phyloP scores from a whole-genome alignment of 2,329 filamentous ascomycete species.

The Trichoderma citrinoviride region DNA sequence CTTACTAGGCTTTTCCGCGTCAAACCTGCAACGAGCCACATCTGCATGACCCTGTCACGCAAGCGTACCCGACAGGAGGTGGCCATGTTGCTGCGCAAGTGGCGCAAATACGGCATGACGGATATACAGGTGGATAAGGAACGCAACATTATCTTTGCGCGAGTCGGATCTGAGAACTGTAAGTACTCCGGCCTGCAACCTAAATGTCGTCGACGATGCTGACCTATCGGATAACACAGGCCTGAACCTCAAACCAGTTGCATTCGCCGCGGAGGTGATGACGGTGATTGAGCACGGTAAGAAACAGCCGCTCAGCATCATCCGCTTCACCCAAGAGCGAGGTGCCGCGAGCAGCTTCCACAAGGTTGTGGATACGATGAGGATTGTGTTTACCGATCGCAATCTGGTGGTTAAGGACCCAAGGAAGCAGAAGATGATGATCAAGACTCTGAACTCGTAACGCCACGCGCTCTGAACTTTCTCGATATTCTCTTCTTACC shows the following conservation, averaged over 20 bases:
- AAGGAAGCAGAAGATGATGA: slow-evolving; percentile 68
- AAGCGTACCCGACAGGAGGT: slow-evolving; percentile 76
- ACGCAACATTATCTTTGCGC: slow-evolving; percentile 75
- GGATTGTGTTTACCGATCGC: slow-evolving; percentile 63
- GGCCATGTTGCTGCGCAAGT: slow-evolving; percentile 70
- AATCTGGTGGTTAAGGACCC: slow-evolving; percentile 67
- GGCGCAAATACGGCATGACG: slow-evolving; percentile 77
- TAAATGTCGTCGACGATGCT: slow-evolving; percentile 20
- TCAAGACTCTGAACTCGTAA: slow-evolving; percentile 61
- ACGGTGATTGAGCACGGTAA: slow-evolving; percentile 83
- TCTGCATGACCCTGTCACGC: slow-evolving; percentile 70
- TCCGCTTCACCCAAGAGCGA: slow-evolving; percentile 82
- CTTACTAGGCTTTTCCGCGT: slow-evolving; percentile 84
- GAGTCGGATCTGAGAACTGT: slow-evolving; percentile 76
- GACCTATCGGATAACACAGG: slow-evolving; percentile 52
- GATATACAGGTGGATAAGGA: slow-evolving; percentile 77
- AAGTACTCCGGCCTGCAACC: slow-evolving; percentile 38
- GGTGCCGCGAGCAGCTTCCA: slow-evolving; percentile 91
- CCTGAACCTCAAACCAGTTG: slow-evolving; percentile 80
- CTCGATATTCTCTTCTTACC: background rate
- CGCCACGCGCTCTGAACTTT: background rate
- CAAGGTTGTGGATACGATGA: slow-evolving; percentile 74
- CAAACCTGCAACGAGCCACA: slow-evolving; percentile 72
- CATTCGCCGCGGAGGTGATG: slow-evolving; percentile 83
- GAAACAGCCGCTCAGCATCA: slow-evolving; percentile 72